Conservation (phyloP, 495 filamentous ascomycete species). For the Cercophora scortea region DNA sequence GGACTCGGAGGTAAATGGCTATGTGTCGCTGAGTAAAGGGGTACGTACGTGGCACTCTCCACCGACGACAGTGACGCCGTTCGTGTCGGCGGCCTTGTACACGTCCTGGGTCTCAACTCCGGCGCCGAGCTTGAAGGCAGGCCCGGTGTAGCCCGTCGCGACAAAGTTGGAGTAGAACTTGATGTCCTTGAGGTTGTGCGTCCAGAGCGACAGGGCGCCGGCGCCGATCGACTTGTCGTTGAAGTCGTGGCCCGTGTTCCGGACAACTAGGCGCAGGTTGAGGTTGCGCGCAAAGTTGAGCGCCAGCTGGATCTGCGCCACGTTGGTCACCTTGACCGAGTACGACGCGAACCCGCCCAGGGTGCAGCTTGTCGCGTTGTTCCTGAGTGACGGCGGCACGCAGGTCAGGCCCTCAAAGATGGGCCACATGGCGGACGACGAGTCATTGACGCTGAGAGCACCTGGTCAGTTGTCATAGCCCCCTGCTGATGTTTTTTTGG, state of each 20-base stretch:
- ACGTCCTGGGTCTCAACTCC: constrained; percentile 41
- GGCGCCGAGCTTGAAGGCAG: constrained; percentile 39
- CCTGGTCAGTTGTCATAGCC: neutral
- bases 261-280: constrained; percentile 54
- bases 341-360: constrained; percentile 53
- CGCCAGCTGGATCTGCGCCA: constrained; percentile 50
- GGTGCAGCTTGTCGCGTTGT: constrained; percentile 47
- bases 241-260: constrained; percentile 61
- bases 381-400: constrained; percentile 25
- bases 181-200: constrained; percentile 50
- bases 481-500: neutral
- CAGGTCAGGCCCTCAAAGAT: constrained; percentile 38
- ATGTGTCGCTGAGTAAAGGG: neutral
- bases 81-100: constrained; percentile 31
- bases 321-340: constrained; percentile 48
- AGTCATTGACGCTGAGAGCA: constrained; percentile 23
- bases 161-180: constrained; percentile 32
- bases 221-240: constrained; percentile 43
- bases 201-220: constrained; percentile 53
- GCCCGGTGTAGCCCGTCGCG: constrained; percentile 30
- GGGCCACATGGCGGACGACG: constrained; percentile 43
- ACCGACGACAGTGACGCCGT: constrained; percentile 34
- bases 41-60: constrained; percentile 38
- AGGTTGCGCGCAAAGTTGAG: constrained; percentile 55
- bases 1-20: constrained; percentile 1